Evolutionary conservation across 1,139 yeast genomes (phyloP).

Genomic region (Candida sp.): DNA sequence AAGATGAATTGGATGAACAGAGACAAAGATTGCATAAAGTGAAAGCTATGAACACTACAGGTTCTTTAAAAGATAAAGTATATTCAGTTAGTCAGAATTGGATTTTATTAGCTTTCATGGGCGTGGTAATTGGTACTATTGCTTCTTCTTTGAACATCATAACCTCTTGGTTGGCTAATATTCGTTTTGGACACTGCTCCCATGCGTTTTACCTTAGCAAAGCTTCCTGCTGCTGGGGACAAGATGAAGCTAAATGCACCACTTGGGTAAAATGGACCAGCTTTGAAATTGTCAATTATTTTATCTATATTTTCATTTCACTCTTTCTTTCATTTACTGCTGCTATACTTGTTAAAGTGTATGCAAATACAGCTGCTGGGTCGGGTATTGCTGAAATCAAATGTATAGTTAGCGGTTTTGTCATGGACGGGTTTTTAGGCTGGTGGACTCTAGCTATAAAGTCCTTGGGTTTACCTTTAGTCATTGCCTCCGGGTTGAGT

Average conservation of each 20-base stretch:
- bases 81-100: conserved; percentile 63
- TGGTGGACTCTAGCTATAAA: conserved; percentile 73
- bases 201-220: conserved; percentile 67
- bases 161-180: conserved; percentile 82
- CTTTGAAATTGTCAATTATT: conserved; percentile 45
- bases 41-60: conserved; percentile 10
- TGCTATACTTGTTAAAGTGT: conserved; percentile 62
- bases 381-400: conserved; percentile 97
- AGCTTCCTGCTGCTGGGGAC: conserved; percentile 81
- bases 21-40: conserved; percentile 23
- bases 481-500: conserved; percentile 78
- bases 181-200: conserved; percentile 76
- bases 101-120: conserved; percentile 73
- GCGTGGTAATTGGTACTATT: conserved; percentile 70
- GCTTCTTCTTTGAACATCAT: conserved; percentile 81
- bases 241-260: conserved; percentile 42
- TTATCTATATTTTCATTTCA: conserved; percentile 58
- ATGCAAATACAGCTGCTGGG: conserved; percentile 94
- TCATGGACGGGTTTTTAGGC: conserved; percentile 73
- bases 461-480: conserved; percentile 77
- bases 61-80: conserved; percentile 22
- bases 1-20: conserved; percentile 66
- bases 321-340: conserved; percentile 60
- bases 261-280: conserved; percentile 59
- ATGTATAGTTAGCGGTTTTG: conserved; percentile 91